phyloP scores from a whole-genome alignment of 371 early-diverging fungal species.

The Massospora cicadina region DNA sequence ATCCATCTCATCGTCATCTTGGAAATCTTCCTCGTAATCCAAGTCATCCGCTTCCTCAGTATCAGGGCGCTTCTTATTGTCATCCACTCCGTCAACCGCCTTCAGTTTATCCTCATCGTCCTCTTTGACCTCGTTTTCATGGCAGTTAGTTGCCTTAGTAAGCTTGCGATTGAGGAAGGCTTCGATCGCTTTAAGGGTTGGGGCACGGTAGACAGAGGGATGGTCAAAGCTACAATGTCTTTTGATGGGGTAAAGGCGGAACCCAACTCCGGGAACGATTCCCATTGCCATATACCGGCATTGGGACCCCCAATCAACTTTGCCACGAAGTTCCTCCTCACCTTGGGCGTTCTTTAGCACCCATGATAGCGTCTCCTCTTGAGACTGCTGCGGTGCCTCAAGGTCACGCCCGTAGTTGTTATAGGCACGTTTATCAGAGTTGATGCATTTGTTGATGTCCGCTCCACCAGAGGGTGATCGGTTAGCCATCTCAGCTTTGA shows the following conservation, averaged over 20 bases:
- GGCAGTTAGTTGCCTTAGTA: slow-evolving; percentile 14
- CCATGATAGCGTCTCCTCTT: slow-evolving; percentile 61
- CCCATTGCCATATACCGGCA: slow-evolving; percentile 66
- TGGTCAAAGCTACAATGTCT: slow-evolving; percentile 36
- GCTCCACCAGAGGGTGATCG: slow-evolving; percentile 68
- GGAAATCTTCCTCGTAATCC: slow-evolving; percentile 53
- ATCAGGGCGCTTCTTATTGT: slow-evolving; percentile 9
- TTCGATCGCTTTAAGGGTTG: slow-evolving; percentile 18
- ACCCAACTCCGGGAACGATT: slow-evolving; percentile 14
- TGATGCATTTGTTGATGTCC: slow-evolving; percentile 51
- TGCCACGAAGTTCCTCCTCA: slow-evolving; percentile 25
- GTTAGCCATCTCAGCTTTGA: slow-evolving; percentile 45
- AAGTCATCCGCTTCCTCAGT: slow-evolving; percentile 48
- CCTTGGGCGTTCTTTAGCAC: slow-evolving; percentile 26
- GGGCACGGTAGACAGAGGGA: slow-evolving; percentile 34
- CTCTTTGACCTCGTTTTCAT: slow-evolving; percentile 23
- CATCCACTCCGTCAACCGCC: slow-evolving; percentile 5
- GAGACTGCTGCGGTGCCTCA: slow-evolving; percentile 41
- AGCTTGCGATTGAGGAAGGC: slow-evolving; percentile 19
- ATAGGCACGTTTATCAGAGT: slow-evolving; percentile 66
- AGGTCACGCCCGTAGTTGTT: slow-evolving; percentile 61
- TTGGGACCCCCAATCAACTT: slow-evolving; percentile 54
- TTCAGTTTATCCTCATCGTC: slow-evolving; percentile 18
- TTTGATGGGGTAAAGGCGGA: slow-evolving; percentile 31
- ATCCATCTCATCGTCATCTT: slow-evolving; percentile 77